A percentile compares a stretch with the other conserved stretches of the same genome.
These are phyloP conservation scores for Otatea glauca DNA, from an alignment of 176 grass and related monocot genomes.

Conservation along the genomic window DNA sequence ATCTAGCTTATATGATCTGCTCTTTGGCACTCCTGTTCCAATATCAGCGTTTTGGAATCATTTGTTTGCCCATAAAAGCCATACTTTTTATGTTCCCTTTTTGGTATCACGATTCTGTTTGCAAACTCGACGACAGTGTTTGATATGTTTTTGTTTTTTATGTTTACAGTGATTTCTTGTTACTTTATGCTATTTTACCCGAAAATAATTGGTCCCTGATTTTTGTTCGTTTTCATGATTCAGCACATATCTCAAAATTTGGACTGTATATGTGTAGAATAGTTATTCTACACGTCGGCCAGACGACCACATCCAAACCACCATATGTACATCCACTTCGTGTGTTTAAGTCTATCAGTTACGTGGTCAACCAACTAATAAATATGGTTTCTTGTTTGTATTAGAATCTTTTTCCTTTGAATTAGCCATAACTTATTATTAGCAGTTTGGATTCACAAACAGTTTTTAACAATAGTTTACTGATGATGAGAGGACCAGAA, in stretches of 20 bases:
- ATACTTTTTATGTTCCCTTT: conserved; percentile 50
- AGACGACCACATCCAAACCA: no score
- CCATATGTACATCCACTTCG: no score
- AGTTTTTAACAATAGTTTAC: no score
- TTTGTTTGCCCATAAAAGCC: conserved; percentile 33
- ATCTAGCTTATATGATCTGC: conserved; percentile 41
- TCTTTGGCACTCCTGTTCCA: conserved; percentile 29
- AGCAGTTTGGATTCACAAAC: no score
- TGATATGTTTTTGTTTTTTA: conserved; percentile 8
- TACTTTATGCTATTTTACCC: not conserved
- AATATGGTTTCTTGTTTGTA: no score
- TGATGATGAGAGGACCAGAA: no score
- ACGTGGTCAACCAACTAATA: no score
- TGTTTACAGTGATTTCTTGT: conserved; percentile 5
- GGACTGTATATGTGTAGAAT: no score
- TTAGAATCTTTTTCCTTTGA: no score
- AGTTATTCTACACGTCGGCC: no score
- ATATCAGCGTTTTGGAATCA: conserved; percentile 41
- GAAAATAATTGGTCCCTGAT: not conserved
- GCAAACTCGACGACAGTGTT: not conserved
- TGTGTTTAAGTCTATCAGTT: no score
- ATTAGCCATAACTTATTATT: no score
- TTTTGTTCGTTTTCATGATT: conserved; percentile 23
- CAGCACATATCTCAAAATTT: not conserved
- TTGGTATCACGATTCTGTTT: conserved; percentile 51